These are phyloP conservation scores for Podospora sp. DNA, from an alignment of 495 filamentous ascomycete genomes.

Conservation along the genomic window DNA sequence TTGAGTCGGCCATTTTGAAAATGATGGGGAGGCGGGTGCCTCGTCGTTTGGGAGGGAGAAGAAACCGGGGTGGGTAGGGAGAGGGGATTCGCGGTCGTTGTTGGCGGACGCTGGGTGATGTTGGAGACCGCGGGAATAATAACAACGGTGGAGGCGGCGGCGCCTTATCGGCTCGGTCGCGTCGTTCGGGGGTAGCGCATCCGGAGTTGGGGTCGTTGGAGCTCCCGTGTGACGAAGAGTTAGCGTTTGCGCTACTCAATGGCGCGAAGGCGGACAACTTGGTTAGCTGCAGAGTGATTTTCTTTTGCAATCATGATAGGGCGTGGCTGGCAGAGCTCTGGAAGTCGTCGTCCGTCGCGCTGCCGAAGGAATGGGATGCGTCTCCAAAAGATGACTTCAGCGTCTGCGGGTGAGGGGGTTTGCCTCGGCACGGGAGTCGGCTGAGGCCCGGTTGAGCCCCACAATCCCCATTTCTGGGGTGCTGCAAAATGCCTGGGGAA, in stretches of 20 bases:
- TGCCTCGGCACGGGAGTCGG: slow-evolving; percentile 3
- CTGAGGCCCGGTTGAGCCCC: not conserved
- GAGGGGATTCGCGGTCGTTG: not conserved
- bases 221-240: not conserved
- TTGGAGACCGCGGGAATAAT: not conserved
- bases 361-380: not conserved
- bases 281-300: not conserved
- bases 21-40: not conserved
- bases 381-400: not conserved
- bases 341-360: not conserved
- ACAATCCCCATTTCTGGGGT: not conserved
- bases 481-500: slow-evolving; percentile 11
- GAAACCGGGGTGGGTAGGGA: not conserved
- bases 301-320: slow-evolving; percentile 5
- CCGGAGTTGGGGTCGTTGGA: not conserved
- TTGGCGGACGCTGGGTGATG: not conserved
- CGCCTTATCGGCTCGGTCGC: slow-evolving; percentile 11
- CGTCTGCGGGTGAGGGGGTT: not conserved
- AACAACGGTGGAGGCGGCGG: not conserved
- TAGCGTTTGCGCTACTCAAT: not conserved
- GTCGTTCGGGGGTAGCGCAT: slow-evolving; percentile 13
- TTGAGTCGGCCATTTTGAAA: slow-evolving; percentile 52
- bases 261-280: not conserved
- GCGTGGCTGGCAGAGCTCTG: not conserved
- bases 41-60: not conserved